Evolutionary conservation across 1,284 basidiomycete genomes (phyloP), one percentile per base, ranked within the genome.

Genomic region (Pterula multifida): DNA sequence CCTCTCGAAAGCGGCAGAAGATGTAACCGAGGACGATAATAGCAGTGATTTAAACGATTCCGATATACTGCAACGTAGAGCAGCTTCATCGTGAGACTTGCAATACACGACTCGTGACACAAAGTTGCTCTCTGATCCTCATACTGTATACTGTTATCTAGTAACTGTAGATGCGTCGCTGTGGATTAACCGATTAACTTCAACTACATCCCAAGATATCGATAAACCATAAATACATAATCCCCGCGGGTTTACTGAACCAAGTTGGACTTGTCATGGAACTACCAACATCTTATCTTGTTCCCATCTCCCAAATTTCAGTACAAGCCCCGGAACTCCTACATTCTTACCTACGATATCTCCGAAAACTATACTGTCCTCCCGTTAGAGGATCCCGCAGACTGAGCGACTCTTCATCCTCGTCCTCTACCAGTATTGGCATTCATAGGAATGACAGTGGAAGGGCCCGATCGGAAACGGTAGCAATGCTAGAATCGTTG

Each of bases 1-100:
- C 65, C 65, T 87, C 22, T 83, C 84, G 3, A 70, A 74, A n/a
- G 76, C 81, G 49, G 84, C 85, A 24, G 85, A 87, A 56, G 72
- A 72, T 19, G 11, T 24, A 6, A 47, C 22, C 3, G 22, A 28
- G 13, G 26, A 4, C 9, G 45, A 24, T 25, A 19, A 28, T n/a
- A n/a, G n/a, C n/a, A n/a, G n/a, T n/a, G n/a, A n/a, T n/a, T n/a
- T n/a, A n/a, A n/a, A n/a, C n/a, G n/a, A n/a, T n/a, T n/a, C n/a
- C n/a, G n/a, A n/a, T n/a, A n/a, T n/a, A n/a, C n/a, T n/a, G n/a
- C n/a, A n/a, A n/a, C n/a, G n/a, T n/a, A n/a, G n/a, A n/a, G n/a
- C n/a, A n/a, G n/a, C n/a, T n/a, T n/a, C n/a, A n/a, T n/a, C n/a
- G n/a, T n/a, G n/a, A n/a, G n/a, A n/a, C n/a, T n/a, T n/a, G n/a